Base-by-base conservation (phyloP, 2,329 filamentous ascomycete species). In the Sporothrix luriei region DNA sequence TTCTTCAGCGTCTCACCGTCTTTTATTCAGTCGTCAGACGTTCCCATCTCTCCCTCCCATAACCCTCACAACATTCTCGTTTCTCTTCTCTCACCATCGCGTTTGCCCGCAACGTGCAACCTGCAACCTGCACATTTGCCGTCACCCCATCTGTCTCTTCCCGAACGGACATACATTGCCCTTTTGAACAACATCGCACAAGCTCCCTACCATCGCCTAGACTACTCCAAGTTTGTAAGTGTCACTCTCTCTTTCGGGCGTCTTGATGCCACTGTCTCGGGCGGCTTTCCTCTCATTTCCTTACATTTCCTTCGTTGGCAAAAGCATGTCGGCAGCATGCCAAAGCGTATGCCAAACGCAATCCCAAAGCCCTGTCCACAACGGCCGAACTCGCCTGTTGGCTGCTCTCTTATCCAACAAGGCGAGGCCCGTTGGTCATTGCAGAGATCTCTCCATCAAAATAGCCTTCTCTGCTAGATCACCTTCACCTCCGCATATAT, bases 131-230 rank as follows among this genome's bases (percentile, higher is more conserved):
- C n/a, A 62, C 38, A 46, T 33, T 14, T 33, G 33, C 33, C 33
- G 33, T 51, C 46, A 9, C 64, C 33, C 51, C 65, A 59, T 68
- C 38, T 59, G 21, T 52, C 4, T 61, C 66, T 46, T 68, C 54
- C 66, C 24, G 38, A 46, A 46, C 66, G 49, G 66, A 68, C 54
- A 61, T 68, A 68, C 26, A 59, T 51, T 59, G 54, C 66, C 66
- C n/a, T n/a, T 52, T 24, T n/a, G n/a, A 68, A 49, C 54, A 21
- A 16, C 62, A 38, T 46, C 21, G 26, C 62, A 65, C 29, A 3
- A 19, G 61, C 43, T 64, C 21, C 43, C 61, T 49, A 49, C 43
- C 43, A 64, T 64, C 61, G 61, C 43, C 43, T 33, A 24, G 38
- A 26, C 62, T 51, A 38, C 62, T 7, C 61, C 62, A 38, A 51